These are phyloP conservation scores for Mychonastes homosphaera DNA, from an alignment of 139 green algal species.

Conservation along the genomic window DNA sequence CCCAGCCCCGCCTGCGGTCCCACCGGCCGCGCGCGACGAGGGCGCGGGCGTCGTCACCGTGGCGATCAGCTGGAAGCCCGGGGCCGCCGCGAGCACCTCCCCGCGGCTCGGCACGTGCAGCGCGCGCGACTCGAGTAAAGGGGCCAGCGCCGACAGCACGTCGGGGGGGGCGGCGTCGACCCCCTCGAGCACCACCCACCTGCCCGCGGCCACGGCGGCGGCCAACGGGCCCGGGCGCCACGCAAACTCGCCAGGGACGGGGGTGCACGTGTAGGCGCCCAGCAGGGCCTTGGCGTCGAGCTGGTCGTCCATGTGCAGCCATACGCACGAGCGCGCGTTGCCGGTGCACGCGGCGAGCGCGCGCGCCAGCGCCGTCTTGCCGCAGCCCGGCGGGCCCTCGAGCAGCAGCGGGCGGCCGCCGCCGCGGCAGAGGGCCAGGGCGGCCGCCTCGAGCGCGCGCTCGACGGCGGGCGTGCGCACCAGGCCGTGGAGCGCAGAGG, in stretches of 20 bases:
- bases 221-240: conserved; percentile 86
- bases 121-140: conserved; percentile 66
- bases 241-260: conserved; percentile 84
- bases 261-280: conserved; percentile 83
- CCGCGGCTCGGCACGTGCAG: conserved; percentile 60
- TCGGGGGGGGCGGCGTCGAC: conserved; percentile 85
- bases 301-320: conserved; percentile 87
- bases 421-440: conserved; percentile 63
- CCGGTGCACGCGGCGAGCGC: conserved; percentile 65
- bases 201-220: conserved; percentile 60
- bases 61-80: conserved; percentile 74
- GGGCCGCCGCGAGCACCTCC: conserved; percentile 46
- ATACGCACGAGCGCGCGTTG: conserved; percentile 36
- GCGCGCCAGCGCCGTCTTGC: conserved; percentile 74
- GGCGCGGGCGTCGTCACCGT: conserved; percentile 51
- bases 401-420: conserved; percentile 72
- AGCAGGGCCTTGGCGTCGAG: conserved; percentile 92
- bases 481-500: conserved; percentile 5
- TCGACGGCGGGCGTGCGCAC: conserved; percentile 36
- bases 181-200: conserved; percentile 93
- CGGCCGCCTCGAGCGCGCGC: conserved; percentile 47
- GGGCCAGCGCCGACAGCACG: conserved; percentile 75
- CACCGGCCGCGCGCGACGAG: not conserved
- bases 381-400: conserved; percentile 74
- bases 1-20: not conserved